Conservation (phyloP, 169 alveolate species). For the Plasmodium vivax region DNA sequence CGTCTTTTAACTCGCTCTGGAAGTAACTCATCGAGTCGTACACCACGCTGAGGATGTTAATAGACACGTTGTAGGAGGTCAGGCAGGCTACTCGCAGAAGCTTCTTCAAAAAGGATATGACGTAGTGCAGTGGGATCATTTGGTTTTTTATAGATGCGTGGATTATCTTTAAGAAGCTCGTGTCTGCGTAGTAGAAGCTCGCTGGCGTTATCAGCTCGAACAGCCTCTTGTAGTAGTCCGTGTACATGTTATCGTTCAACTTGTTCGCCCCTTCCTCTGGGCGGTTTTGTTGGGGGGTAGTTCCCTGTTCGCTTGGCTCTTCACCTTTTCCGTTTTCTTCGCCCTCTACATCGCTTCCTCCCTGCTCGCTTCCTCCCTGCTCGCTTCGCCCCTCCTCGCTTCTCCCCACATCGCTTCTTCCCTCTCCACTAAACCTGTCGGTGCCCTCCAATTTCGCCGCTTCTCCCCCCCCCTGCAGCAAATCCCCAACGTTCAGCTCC, state of each 20-base stretch:
- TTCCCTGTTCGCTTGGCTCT: not conserved
- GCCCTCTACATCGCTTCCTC: not conserved
- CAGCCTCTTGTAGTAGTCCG: constrained; percentile 64
- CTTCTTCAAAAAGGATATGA: constrained; percentile 70
- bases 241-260: constrained; percentile 59
- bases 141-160: constrained; percentile 48
- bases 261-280: constrained; percentile 8
- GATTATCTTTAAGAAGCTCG: constrained; percentile 60
- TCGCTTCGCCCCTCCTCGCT: not conserved
- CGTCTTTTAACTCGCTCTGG: constrained; percentile 32
- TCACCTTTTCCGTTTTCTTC: not conserved
- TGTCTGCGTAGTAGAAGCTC: constrained; percentile 64
- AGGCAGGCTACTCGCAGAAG: constrained; percentile 55
- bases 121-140: constrained; percentile 73
- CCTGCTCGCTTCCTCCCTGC: not conserved
- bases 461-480: not conserved
- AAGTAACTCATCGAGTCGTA: constrained; percentile 66
- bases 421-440: not conserved
- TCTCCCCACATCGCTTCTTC: not conserved
- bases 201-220: constrained; percentile 65
- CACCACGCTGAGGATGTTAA: constrained; percentile 71
- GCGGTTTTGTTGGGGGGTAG: not conserved
- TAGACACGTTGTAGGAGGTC: constrained; percentile 48
- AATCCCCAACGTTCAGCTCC: constrained; percentile 59
- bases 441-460: not conserved